Evolutionary conservation across 139 green algal genomes (phyloP).

Genomic region (Chlorella ohadii): DNA sequence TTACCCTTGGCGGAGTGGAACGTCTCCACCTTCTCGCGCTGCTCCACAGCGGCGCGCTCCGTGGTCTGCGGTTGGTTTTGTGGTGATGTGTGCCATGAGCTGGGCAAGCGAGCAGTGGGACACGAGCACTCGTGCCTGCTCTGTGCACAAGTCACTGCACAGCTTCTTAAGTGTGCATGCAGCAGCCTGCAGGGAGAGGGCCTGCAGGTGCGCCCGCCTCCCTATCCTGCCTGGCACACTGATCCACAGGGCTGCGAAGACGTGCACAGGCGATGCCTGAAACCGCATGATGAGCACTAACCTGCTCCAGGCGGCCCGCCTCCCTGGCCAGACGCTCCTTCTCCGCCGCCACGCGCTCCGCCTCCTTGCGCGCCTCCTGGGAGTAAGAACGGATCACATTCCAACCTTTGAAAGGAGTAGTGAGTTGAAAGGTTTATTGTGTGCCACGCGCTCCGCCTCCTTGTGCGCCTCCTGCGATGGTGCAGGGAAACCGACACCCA

Average conservation of each 20-base stretch:
- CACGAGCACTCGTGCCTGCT: too few relatives aligned
- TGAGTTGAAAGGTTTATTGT: too few relatives aligned
- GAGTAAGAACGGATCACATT: background rate
- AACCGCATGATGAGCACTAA: background rate
- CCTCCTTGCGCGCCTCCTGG: constrained; percentile 15
- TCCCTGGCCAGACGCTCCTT: constrained; percentile 11
- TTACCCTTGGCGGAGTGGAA: constrained; percentile 11
- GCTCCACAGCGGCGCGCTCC: background rate
- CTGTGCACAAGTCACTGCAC: too few relatives aligned
- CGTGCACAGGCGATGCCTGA: too few relatives aligned
- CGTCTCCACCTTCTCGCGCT: constrained; percentile 3
- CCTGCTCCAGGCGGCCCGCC: background rate
- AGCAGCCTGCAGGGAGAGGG: too few relatives aligned
- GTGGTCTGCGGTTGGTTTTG: background rate
- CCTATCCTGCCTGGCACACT: too few relatives aligned
- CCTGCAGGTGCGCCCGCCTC: too few relatives aligned
- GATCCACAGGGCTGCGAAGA: too few relatives aligned
- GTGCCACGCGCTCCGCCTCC: background rate
- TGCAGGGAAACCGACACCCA: too few relatives aligned
- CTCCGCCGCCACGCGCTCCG: background rate
- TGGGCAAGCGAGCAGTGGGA: background rate
- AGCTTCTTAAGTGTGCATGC: too few relatives aligned
- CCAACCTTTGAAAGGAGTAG: background rate
- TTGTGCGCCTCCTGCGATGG: constrained; percentile 12
- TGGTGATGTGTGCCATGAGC: background rate